Percentiles rank a stretch among this genome's conserved stretches.
These are phyloP conservation scores for Domatiomyces globalis DNA, from an alignment of 2,329 filamentous ascomycete species.

Conservation along the genomic window DNA sequence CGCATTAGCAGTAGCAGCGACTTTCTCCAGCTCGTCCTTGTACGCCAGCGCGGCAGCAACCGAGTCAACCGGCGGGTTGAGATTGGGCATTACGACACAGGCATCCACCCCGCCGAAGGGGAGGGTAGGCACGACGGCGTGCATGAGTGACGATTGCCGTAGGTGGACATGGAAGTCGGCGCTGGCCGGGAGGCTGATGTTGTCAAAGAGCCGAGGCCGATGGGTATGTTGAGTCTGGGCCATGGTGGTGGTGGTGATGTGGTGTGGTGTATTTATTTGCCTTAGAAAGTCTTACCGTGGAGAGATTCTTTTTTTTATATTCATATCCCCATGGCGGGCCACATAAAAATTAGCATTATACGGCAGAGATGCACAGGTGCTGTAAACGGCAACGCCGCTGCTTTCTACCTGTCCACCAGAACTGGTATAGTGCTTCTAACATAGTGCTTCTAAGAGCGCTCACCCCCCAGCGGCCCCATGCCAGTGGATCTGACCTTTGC, in stretches of 20 bases:
- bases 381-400: too few relatives aligned
- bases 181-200: constrained; percentile 10
- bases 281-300: too few relatives aligned
- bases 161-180: constrained; percentile 33
- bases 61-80: constrained; percentile 49
- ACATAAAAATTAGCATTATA: too few relatives aligned
- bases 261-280: background rate
- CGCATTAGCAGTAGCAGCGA: background rate
- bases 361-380: too few relatives aligned
- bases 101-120: constrained; percentile 50
- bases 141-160: constrained; percentile 37
- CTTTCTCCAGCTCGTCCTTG: constrained; percentile 26
- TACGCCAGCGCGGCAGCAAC: constrained; percentile 53
- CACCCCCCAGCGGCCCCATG: too few relatives aligned
- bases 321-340: too few relatives aligned
- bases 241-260: background rate
- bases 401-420: too few relatives aligned
- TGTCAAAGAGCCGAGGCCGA: constrained; percentile 8
- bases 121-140: constrained; percentile 39
- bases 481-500: too few relatives aligned
- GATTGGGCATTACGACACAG: constrained; percentile 42
- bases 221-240: background rate
- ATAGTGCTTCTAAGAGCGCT: too few relatives aligned
- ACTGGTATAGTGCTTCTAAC: too few relatives aligned
- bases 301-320: too few relatives aligned